Percentiles rank a stretch among this genome's conserved stretches.
Conservation (phyloP, 148 eudicot genomes). For the Vaccinium myrtillus region DNA sequence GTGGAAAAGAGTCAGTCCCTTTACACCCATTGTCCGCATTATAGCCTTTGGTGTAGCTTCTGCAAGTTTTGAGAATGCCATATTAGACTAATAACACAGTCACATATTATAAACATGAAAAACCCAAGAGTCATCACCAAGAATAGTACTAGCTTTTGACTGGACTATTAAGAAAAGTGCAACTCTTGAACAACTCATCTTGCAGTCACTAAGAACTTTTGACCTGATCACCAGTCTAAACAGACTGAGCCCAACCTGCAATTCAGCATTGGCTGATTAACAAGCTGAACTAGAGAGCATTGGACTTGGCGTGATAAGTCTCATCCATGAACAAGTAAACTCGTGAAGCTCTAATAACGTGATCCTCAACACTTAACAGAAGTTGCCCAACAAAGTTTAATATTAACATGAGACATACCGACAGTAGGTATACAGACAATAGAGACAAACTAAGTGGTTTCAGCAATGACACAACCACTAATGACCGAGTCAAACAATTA, state of each 20-base stretch:
- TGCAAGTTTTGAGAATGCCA: slow-evolving; percentile 30
- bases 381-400: not conserved
- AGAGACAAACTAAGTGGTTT: not conserved
- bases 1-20: slow-evolving; percentile 84
- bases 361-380: not conserved
- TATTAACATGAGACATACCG: not conserved
- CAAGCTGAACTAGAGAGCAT: slow-evolving; percentile 10
- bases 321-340: not conserved
- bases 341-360: not conserved
- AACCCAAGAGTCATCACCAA: not conserved
- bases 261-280: not conserved
- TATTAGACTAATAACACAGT: slow-evolving; percentile 15
- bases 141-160: not conserved
- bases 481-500: not conserved
- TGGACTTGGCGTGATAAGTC: not conserved
- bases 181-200: not conserved
- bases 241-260: not conserved
- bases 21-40: slow-evolving; percentile 83
- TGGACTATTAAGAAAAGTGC: not conserved
- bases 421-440: not conserved
- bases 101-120: not conserved
- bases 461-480: not conserved
- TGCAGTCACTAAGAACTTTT: too few species aligned
- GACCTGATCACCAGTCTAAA: not conserved
- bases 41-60: slow-evolving; percentile 85